Evolutionary conservation across 129 eudicot genomes (phyloP).

Genomic region (Rutidosis leptorrhynchoides): DNA sequence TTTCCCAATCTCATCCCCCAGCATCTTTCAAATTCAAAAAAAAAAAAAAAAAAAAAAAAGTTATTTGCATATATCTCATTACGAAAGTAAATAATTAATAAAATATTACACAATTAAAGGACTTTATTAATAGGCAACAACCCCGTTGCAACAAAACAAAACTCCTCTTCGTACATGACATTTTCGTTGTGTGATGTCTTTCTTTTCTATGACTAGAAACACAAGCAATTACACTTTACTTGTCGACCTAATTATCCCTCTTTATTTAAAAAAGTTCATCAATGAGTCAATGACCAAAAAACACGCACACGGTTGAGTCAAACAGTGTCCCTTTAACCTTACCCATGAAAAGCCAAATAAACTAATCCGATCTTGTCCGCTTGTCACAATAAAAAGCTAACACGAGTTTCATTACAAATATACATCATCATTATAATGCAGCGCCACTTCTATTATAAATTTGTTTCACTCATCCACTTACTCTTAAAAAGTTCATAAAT

Average conservation of each 20-base stretch:
- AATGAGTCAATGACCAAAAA: not conserved
- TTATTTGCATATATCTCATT: slow-evolving; percentile 18
- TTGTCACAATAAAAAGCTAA: not conserved
- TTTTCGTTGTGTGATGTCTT: not conserved
- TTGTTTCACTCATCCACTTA: not conserved
- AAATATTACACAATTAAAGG: slow-evolving; percentile 1
- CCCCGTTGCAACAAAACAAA: not conserved
- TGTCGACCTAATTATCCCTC: not conserved
- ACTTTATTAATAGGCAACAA: slow-evolving; percentile 1
- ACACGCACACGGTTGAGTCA: not conserved
- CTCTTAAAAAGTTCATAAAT: not conserved
- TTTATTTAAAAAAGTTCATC: not conserved
- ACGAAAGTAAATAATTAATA: not conserved
- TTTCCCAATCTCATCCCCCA: slow-evolving; percentile 99
- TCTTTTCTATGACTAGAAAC: not conserved
- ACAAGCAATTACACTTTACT: not conserved
- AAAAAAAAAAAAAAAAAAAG: no score
- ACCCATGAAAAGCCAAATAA: not conserved
- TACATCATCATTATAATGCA: not conserved
- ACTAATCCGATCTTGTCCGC: not conserved
- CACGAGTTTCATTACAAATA: not conserved
- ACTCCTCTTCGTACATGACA: not conserved
- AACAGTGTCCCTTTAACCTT: not conserved
- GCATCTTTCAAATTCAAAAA: slow-evolving; percentile 51
- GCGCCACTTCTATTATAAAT: not conserved